Evolutionary conservation across 2,329 filamentous ascomycete species (phyloP), one percentile per base, ranked within the genome.

Genomic region (Gremmenia infestans): DNA sequence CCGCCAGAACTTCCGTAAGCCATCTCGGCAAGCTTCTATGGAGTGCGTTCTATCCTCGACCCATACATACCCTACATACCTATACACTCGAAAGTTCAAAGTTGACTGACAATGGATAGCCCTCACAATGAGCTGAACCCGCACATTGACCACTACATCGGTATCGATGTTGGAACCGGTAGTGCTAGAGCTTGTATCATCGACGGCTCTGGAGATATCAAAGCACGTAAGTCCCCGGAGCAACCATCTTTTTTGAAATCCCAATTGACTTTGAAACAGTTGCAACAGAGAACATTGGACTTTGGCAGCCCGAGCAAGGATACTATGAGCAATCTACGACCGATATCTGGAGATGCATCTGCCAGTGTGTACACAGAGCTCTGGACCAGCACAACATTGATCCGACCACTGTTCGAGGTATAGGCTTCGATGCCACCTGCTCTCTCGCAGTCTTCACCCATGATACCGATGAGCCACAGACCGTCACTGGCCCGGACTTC

Each of bases 351-450:
- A 81, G 85, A 61, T 93, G 91, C 73, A 96, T 99, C 71, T 96
- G 92, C 76, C 81, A 84, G 58, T 94, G 91, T 43, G 91, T 97
- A 39, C 87, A 91, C 67, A 82, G 86, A 52, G 91, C 92, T 46
- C 81, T 97, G 67, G 81, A 81, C 68, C 87, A 96, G 72, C 88
- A 93, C 63, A 86, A 86, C 65, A 86, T 96, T 63, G 85, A 93
- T 66, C 81, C 86, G 4, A 77, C 76, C 60, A 85, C 82, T 37
- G 87, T 99, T 66, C 88, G 88, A 65, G 94, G 94, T 56, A 91
- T 99, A 67, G 94, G 94, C 52, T 97, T 99, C 72, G 94, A 99
- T 72, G 94, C 94, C 22, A 99, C 94, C n/a, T 99, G 94, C 78
- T 99, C 94, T 17, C 83, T 99, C 28, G 83, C 92, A 35, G 92